Percentiles rank a stretch among this genome's conserved stretches.
These are phyloP conservation scores for Atalantia buxifolia DNA, from an alignment of 345 rosid species.

Conservation along the genomic window DNA sequence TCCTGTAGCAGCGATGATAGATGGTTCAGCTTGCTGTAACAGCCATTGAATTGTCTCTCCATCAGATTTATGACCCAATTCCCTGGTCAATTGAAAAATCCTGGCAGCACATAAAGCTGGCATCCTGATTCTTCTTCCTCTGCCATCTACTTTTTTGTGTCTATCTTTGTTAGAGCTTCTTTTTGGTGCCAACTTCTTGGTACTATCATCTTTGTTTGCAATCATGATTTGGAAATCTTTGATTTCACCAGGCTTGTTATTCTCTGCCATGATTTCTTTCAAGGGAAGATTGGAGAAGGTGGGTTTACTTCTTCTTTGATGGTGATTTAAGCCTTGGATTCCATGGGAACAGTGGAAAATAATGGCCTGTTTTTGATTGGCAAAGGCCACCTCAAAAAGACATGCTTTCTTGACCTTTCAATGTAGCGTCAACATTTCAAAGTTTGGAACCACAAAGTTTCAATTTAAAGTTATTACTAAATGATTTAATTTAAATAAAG, in stretches of 20 bases:
- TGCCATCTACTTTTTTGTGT: conserved; percentile 73
- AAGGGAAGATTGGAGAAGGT: conserved; percentile 23
- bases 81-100: conserved; percentile 70
- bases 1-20: conserved; percentile 69
- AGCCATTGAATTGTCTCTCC: conserved; percentile 81
- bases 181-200: conserved; percentile 52
- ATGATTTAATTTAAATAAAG: conserved; percentile 10
- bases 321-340: conserved; percentile 39
- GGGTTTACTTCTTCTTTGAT: conserved; percentile 21
- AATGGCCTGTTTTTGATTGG: conserved; percentile 24
- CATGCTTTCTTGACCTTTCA: conserved; percentile 26
- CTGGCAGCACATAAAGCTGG: conserved; percentile 76
- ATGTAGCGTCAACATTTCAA: conserved; percentile 29
- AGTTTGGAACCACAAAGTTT: conserved; percentile 37
- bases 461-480: conserved; percentile 38
- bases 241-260: conserved; percentile 40
- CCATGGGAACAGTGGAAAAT: conserved; percentile 36
- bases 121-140: conserved; percentile 77
- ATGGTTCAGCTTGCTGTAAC: conserved; percentile 61
- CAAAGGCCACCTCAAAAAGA: conserved; percentile 29
- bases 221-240: conserved; percentile 45
- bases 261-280: conserved; percentile 28
- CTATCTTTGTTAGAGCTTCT: conserved; percentile 68
- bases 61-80: conserved; percentile 72
- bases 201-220: conserved; percentile 37